phyloP scores from a whole-genome alignment of 257 asterid species.

The Oldenlandia corymbosa region DNA sequence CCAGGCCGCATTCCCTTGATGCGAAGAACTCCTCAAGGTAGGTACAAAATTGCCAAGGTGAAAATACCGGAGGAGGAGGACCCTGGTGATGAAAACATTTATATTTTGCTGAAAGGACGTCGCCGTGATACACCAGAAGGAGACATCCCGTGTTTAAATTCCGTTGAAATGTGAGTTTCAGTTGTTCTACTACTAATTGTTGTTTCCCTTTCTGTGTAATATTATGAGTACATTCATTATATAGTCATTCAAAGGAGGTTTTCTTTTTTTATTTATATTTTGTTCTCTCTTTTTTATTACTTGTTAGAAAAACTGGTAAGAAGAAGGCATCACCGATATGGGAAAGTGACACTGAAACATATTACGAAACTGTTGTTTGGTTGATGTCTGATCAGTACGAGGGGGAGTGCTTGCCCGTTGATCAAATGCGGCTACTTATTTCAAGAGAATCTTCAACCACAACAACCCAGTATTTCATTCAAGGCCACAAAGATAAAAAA shows the following conservation, averaged over 20 bases:
- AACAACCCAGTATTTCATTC: conserved; percentile 77
- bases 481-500: conserved; percentile 80
- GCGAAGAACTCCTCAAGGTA: conserved; percentile 77
- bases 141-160: conserved; percentile 78
- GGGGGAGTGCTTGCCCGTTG: conserved; percentile 51
- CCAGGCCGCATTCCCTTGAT: conserved; percentile 98
- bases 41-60: conserved; percentile 82
- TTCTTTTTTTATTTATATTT: conserved; percentile 18
- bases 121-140: conserved; percentile 99
- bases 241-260: no score
- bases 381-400: conserved; percentile 78
- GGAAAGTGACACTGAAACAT: conserved; percentile 92
- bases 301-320: conserved; percentile 79
- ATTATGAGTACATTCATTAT: no score
- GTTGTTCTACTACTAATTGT: conserved; percentile 13
- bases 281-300: conserved; percentile 40
- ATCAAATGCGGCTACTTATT: conserved; percentile 57
- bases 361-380: conserved; percentile 73
- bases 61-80: no score
- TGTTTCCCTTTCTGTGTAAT: conserved; percentile 19
- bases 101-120: conserved; percentile 65
- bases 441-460: conserved; percentile 94
- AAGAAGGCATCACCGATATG: conserved; percentile 96
- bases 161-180: conserved; percentile 91
- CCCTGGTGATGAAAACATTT: conserved; percentile 56